Evolutionary conservation across 2,329 filamentous ascomycete species (phyloP), one percentile per base, ranked within the genome.

Genomic region (Monascus ruber): DNA sequence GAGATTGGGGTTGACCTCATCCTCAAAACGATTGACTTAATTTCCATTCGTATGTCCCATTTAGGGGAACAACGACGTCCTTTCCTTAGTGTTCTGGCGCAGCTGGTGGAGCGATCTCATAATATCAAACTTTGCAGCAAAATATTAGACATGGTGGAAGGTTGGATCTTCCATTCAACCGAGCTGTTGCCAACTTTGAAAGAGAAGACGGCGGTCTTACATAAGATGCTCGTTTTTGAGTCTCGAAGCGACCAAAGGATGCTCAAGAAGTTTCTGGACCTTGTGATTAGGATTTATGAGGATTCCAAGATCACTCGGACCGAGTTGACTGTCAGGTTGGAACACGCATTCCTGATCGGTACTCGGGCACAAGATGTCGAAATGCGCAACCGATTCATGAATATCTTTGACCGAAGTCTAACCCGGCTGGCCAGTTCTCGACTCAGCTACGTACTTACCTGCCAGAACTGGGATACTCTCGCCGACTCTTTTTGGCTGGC

Each of bases 141-240:
- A 66, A 88, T 98, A 39, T 69, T 99, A 26, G 79, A 82, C 37
- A 89, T 98, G 76, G 89, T 95, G 4, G 89, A 96, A 58, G 76
- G 74, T 27, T 99, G 93, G 93, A 85, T 98, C 5, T 98, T 99
- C 69, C 78, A 86, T 48, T 91, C 86, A 0, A 88, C 86, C 42
- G 91, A 94, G 47, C 91, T 87, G 2, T 95, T 91, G 74, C 91
- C 91, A 0, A 98, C 91, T 0, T 73, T 98, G 1, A 99, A 99
- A 62, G 93, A 98, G 64, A 98, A 98, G 69, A 96, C 89, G 0
- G 93, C 93, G 1, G 91, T 99, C 1, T 68, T 99, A n/a, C 88
- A 94, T 53, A 99, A 98, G 66, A 99, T 99, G 91, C 69, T 96
- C 10, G 81, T 88, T 0, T 98, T 98, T 50, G 91, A 99, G 63